Percentiles rank a stretch among this genome's conserved stretches.
Conservation (phyloP, 2,329 filamentous ascomycete genomes). For the Talaromyces sp. region DNA sequence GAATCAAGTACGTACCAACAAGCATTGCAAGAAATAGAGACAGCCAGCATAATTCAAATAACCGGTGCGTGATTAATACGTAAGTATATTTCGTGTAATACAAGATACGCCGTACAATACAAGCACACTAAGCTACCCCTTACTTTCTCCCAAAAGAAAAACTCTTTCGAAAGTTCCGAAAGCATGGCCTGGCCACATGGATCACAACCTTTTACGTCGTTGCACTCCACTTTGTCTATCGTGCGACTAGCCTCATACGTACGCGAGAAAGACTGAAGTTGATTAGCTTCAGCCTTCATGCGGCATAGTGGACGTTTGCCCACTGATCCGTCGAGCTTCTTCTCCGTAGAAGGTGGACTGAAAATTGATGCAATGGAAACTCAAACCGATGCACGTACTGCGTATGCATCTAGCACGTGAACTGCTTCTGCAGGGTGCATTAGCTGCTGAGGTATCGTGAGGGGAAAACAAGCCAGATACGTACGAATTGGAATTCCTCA, state of each 20-base stretch:
- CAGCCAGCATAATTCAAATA: background rate
- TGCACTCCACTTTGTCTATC: background rate
- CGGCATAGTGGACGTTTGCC: background rate
- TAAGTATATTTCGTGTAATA: background rate
- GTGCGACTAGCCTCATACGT: background rate
- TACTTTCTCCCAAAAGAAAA: background rate
- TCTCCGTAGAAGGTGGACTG: background rate
- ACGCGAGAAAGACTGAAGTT: background rate
- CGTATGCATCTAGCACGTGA: background rate
- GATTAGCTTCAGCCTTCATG: background rate
- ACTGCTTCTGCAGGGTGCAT: background rate
- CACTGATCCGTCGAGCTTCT: background rate
- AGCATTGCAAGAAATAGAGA: no score
- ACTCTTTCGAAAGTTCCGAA: background rate
- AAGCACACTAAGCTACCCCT: background rate
- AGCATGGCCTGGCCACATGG: constrained; percentile 7
- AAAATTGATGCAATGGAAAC: background rate
- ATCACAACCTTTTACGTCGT: background rate
- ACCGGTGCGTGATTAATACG: background rate
- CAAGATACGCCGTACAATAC: background rate
- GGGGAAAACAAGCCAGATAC: background rate
- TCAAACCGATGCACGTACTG: background rate
- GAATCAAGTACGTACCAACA: no score
- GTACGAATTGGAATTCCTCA: background rate
- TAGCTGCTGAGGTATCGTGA: background rate